Conservation (phyloP, 306 rosid species). For the Quercus glauca region DNA sequence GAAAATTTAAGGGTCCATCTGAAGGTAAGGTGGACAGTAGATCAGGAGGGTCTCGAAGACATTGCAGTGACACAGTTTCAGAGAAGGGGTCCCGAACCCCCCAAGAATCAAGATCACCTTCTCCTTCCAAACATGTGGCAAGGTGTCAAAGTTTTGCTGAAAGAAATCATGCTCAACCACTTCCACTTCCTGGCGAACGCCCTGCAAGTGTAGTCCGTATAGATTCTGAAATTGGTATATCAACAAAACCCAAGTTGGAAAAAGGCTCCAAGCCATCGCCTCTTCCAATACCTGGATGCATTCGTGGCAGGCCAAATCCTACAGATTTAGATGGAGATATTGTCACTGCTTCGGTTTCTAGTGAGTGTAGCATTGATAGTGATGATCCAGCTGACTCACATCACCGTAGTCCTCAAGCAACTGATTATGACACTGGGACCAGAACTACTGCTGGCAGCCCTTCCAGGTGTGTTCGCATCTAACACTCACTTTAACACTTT, state of each 20-base stretch:
- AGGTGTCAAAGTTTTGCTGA: conserved; percentile 97
- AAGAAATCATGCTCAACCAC: conserved; percentile 86
- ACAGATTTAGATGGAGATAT: conserved; percentile 78
- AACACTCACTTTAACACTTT: conserved; percentile 12
- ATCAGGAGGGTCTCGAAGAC: conserved; percentile 67
- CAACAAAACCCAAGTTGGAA: conserved; percentile 55
- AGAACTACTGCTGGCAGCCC: conserved; percentile 71
- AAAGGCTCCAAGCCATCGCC: conserved; percentile 71
- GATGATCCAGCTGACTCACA: conserved; percentile 73
- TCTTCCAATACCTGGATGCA: conserved; percentile 76
- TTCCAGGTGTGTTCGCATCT: conserved; percentile 63
- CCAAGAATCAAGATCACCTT: conserved; percentile 73
- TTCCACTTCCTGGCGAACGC: conserved; percentile 82
- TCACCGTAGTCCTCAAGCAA: conserved; percentile 68
- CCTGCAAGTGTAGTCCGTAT: conserved; percentile 71
- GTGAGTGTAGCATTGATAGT: conserved; percentile 74
- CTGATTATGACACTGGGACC: conserved; percentile 67
- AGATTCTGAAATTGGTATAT: conserved; percentile 76
- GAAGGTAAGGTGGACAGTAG: conserved; percentile 59
- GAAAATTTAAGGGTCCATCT: conserved; percentile 68
- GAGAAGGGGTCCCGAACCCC: conserved; percentile 84
- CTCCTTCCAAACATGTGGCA: conserved; percentile 80
- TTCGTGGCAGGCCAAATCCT: conserved; percentile 52
- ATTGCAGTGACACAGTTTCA: conserved; percentile 71
- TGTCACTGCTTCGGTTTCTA: conserved; percentile 60